A percentile compares a stretch with the other conserved stretches of the same genome.
Evolutionary conservation across 345 rosid species (phyloP).

Genomic region (Brassica carinata): DNA sequence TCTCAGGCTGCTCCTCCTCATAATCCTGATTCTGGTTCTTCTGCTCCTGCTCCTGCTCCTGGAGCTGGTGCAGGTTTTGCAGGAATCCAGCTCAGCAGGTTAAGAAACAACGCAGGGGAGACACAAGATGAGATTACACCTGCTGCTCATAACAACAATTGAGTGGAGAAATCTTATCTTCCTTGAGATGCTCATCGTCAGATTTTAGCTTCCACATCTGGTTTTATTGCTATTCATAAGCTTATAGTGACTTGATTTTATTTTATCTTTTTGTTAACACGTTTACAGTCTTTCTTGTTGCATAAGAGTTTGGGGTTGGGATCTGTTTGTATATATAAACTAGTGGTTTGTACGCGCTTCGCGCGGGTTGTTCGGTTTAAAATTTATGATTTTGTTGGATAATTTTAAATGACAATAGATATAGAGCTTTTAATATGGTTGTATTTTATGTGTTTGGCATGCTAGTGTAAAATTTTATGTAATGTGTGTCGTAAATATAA

Average conservation of each 20-base stretch:
- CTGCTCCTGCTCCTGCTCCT: neutral
- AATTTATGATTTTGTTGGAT: too few species aligned
- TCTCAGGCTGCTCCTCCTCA: conserved; percentile 31
- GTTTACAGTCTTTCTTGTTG: neutral
- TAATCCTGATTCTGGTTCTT: neutral
- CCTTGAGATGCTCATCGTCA: neutral
- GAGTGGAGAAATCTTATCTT: conserved; percentile 4
- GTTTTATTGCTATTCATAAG: conserved; percentile 18
- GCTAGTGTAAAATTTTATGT: too few species aligned
- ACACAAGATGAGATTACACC: conserved; percentile 36
- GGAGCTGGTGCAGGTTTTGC: conserved; percentile 30
- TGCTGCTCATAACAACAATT: conserved; percentile 32
- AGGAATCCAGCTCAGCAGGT: conserved; percentile 33
- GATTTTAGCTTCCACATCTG: neutral
- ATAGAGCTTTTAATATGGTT: too few species aligned
- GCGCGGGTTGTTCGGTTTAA: too few species aligned
- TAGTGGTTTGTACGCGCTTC: too few species aligned
- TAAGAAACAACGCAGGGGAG: conserved; percentile 35
- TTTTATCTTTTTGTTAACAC: neutral
- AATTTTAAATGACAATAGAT: too few species aligned
- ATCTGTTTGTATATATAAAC: conserved; percentile 6
- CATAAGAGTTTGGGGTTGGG: neutral
- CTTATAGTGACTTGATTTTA: neutral
- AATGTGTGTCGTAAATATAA: too few species aligned
- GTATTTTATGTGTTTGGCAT: too few species aligned